phyloP scores from a whole-genome alignment of 1,284 basidiomycete genomes.

The Chondrostereum purpureum region DNA sequence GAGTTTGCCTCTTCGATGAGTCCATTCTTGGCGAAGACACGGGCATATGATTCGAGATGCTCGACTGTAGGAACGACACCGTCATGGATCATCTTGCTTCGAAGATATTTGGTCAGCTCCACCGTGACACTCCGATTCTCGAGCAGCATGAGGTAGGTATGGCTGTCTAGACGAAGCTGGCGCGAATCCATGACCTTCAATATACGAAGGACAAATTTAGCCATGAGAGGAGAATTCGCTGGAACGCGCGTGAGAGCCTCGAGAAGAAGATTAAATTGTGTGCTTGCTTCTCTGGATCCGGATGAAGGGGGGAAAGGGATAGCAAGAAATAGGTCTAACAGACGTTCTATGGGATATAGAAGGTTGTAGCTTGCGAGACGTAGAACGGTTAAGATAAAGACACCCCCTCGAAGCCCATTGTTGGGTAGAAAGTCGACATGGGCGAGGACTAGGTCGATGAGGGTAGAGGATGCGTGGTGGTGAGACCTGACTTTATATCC shows the following conservation, averaged over 20 bases:
- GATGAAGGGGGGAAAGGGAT: constrained; percentile 14
- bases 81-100: constrained; percentile 34
- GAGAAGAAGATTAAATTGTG: constrained; percentile 52
- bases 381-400: constrained; percentile 41
- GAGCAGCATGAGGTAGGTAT: constrained; percentile 42
- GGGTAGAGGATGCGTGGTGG: constrained; percentile 31
- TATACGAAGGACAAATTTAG: constrained; percentile 33
- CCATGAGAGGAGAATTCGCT: constrained; percentile 30
- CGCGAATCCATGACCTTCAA: constrained; percentile 38
- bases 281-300: constrained; percentile 11
- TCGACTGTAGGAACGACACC: constrained; percentile 30
- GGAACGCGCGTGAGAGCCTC: constrained; percentile 40
- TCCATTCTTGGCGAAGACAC: constrained; percentile 40
- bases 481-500: constrained; percentile 39
- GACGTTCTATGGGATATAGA: constrained; percentile 31
- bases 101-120: constrained; percentile 41
- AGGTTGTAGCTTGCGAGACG: constrained; percentile 44
- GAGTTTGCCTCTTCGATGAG: constrained; percentile 31
- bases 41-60: constrained; percentile 43
- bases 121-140: constrained; percentile 42
- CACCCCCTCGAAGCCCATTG: constrained; percentile 26
- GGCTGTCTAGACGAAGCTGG: constrained; percentile 31
- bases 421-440: constrained; percentile 19
- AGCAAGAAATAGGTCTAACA: constrained; percentile 39
- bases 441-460: constrained; percentile 31